A percentile compares a stretch with the other conserved stretches of the same genome.
These are phyloP conservation scores for Dothistroma pini DNA, from an alignment of 2,329 filamentous ascomycete species.

Conservation along the genomic window DNA sequence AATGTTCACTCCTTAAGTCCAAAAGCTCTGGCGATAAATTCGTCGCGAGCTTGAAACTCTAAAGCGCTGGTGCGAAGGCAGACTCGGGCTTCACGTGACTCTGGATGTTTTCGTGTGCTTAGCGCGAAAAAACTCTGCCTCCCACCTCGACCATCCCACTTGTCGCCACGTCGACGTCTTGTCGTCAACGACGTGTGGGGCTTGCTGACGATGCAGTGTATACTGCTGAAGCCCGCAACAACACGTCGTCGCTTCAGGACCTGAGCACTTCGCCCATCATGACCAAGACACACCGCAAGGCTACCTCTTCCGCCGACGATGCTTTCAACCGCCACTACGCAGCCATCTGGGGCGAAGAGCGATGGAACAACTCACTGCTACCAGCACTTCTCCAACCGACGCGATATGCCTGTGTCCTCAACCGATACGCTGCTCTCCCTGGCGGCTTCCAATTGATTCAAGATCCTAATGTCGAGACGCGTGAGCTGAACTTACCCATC, in stretches of 20 bases:
- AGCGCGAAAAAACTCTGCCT: neutral
- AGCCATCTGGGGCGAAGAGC: conserved; percentile 27
- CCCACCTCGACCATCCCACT: neutral
- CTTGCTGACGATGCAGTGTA: neutral
- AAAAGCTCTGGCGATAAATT: neutral
- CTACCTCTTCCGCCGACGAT: conserved; percentile 24
- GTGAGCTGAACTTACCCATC: conserved; percentile 8
- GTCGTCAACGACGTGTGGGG: neutral
- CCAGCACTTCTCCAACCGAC: conserved; percentile 25
- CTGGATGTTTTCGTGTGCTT: neutral
- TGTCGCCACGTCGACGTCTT: neutral
- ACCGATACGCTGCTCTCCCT: conserved; percentile 25
- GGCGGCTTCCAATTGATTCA: conserved; percentile 17
- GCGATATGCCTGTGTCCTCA: conserved; percentile 29
- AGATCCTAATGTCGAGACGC: conserved; percentile 10
- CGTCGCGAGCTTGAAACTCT: neutral
- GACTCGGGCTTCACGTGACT: neutral
- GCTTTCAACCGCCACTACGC: conserved; percentile 33
- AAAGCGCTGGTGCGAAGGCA: neutral
- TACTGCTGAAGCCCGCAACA: neutral
- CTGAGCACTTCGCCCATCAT: conserved; percentile 12
- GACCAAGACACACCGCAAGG: conserved; percentile 27
- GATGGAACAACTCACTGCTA: conserved; percentile 30
- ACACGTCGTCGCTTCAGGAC: neutral
- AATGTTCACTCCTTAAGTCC: neutral